These are phyloP conservation scores for Chytriomyces sp. DNA, from an alignment of 192 early-diverging fungal species.

Conservation along the genomic window DNA sequence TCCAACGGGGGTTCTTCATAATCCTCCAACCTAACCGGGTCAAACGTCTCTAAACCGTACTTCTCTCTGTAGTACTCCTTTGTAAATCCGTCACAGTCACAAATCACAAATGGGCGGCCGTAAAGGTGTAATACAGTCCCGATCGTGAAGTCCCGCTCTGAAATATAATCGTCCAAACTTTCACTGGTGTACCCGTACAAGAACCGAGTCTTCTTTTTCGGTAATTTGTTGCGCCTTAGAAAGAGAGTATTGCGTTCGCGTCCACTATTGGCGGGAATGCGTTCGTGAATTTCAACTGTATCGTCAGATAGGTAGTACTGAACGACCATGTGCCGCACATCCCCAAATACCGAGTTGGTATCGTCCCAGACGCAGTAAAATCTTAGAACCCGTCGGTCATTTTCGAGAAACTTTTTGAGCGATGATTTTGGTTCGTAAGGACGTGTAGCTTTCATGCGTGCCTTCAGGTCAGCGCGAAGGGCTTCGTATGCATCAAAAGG, in stretches of 20 bases:
- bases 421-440: conserved; percentile 46
- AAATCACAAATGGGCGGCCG: conserved; percentile 61
- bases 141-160: conserved; percentile 56
- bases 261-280: conserved; percentile 56
- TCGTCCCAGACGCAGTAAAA: conserved; percentile 72
- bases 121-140: conserved; percentile 63
- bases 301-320: conserved; percentile 67
- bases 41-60: conserved; percentile 53
- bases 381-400: conserved; percentile 62
- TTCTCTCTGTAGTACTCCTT: conserved; percentile 56
- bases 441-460: conserved; percentile 55
- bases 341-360: conserved; percentile 56
- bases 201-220: conserved; percentile 40
- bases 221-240: conserved; percentile 50
- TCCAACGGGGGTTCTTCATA: conserved; percentile 39
- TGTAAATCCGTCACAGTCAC: conserved; percentile 66
- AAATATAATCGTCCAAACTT: conserved; percentile 46
- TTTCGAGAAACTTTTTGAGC: conserved; percentile 63
- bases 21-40: conserved; percentile 55
- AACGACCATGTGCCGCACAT: conserved; percentile 61
- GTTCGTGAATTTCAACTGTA: conserved; percentile 60
- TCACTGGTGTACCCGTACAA: conserved; percentile 32
- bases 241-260: conserved; percentile 59
- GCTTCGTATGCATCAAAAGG: conserved; percentile 57
- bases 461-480: conserved; percentile 46